These are phyloP conservation scores for Candida sphagnicola DNA, from an alignment of 805 yeast genomes.

Conservation along the genomic window DNA sequence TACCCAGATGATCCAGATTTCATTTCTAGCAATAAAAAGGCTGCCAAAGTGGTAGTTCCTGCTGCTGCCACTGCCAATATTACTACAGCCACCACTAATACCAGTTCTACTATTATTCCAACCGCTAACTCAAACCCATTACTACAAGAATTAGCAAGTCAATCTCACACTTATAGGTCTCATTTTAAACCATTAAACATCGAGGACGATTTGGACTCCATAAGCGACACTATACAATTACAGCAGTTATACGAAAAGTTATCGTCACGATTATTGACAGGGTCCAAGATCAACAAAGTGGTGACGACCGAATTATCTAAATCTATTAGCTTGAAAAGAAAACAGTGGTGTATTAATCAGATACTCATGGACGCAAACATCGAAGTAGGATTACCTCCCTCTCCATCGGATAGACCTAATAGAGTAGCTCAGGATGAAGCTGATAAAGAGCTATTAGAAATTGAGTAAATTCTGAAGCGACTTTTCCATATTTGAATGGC, in stretches of 20 bases:
- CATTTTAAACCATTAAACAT: slow-evolving; percentile 5
- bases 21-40: neutral
- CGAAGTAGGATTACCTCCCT: slow-evolving; percentile 30
- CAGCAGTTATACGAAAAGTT: slow-evolving; percentile 23
- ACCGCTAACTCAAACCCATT: slow-evolving; percentile 1
- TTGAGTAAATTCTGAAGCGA: neutral
- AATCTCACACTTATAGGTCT: slow-evolving; percentile 3
- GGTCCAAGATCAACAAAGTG: slow-evolving; percentile 33
- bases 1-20: slow-evolving; percentile 1
- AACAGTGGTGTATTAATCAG: slow-evolving; percentile 40
- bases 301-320: slow-evolving; percentile 25
- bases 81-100: neutral
- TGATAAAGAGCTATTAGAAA: slow-evolving; percentile 10
- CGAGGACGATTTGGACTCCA: slow-evolving; percentile 12
- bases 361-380: slow-evolving; percentile 41
- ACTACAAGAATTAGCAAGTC: slow-evolving; percentile 4
- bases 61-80: neutral
- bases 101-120: neutral
- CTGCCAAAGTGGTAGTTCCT: neutral
- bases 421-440: slow-evolving; percentile 9
- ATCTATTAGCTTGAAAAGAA: slow-evolving; percentile 27
- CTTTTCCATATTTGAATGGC: neutral
- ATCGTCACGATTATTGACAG: slow-evolving; percentile 31
- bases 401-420: slow-evolving; percentile 3
- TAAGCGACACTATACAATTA: slow-evolving; percentile 14